Base-by-base conservation (phyloP, 2,329 filamentous ascomycete species). In the Monosporascus sp. region DNA sequence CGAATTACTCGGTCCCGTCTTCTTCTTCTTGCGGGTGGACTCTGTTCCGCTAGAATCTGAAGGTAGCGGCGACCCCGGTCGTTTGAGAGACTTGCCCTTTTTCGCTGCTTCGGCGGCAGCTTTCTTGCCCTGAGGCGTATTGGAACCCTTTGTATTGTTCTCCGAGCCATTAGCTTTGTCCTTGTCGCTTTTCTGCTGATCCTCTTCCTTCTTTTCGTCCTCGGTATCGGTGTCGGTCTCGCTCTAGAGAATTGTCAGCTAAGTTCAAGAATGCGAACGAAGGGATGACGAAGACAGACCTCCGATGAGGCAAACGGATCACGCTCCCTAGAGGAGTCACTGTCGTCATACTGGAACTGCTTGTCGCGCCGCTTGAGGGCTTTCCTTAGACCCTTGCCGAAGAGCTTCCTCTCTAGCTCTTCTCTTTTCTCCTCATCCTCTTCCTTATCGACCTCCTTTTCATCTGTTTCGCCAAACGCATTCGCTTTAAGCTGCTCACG, bases 31-130 rank as follows among this genome's bases (percentile, higher is more conserved):
- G 59, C 88, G 86, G 24, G 85, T 83, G 1, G 89, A 93, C 68
- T 97, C 93, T 61, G 92, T 95, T 50, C 90, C 93, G 67, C 90
- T 96, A 9, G 90, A 90, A 67, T 97, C 93, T 2, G 91, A 97
- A 34, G 89, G 79, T 58, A 92, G 88, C 3, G 92, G 90, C 17
- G 91, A 96, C 18, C 91, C 90, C 34, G 89, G 81, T 31, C 93
- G 85, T 74, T 97, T 97, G 50, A 93, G 80, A 34, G 77, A 79
- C 64, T 83, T 85, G 62, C 71, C 70, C 66, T 82, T 83, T 68
- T 81, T 83, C 6, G 72, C 64, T 11, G 75, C 69, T 34, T 80
- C 72, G 5, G 69, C 67, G 11, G 70, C 63, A 51, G 73, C 73
- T 50, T 72, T 74, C 64, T 80, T 82, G 49, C 73, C 74, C 31